Conservation (phyloP, 129 eudicot genomes). For the Centaurea solstitialis region DNA sequence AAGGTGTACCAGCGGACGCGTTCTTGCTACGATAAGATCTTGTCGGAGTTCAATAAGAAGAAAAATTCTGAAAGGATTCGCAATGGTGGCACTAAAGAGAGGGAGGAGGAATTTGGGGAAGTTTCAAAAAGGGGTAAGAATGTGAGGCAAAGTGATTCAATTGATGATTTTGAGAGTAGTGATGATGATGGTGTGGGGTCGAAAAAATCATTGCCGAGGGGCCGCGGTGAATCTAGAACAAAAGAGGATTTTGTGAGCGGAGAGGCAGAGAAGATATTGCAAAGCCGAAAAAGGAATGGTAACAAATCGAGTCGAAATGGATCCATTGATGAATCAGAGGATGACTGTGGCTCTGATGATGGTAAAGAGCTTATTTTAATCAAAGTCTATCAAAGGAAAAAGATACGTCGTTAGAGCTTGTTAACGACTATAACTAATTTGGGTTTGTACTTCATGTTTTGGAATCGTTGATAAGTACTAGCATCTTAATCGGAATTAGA, state of each 20-base stretch:
- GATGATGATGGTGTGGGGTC: background rate
- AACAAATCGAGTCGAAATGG: background rate
- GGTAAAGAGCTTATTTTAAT: constrained; percentile 9
- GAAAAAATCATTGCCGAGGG: background rate
- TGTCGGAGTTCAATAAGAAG: constrained; percentile 31
- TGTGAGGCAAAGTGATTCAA: background rate
- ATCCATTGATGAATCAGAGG: constrained; percentile 4
- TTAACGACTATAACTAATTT: too few species aligned
- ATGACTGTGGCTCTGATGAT: constrained; percentile 9
- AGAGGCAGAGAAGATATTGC: background rate
- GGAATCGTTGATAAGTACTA: too few species aligned
- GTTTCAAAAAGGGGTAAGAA: constrained; percentile 17
- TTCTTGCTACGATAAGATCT: constrained; percentile 30
- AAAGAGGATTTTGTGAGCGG: constrained; percentile 22
- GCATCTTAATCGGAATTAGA: too few species aligned
- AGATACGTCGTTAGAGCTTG: too few species aligned
- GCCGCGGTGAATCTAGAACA: background rate
- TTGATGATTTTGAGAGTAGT: constrained; percentile 8
- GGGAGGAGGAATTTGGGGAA: background rate
- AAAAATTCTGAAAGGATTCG: background rate
- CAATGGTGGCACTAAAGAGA: background rate
- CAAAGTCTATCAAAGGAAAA: too few species aligned
- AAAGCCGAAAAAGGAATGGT: background rate
- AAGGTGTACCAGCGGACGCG: constrained; percentile 44
- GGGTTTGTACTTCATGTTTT: too few species aligned